Percentiles rank a stretch among this genome's conserved stretches.
These are phyloP conservation scores for Ilyonectria mors-panacis DNA, from an alignment of 2,329 filamentous ascomycete species.

Conservation along the genomic window DNA sequence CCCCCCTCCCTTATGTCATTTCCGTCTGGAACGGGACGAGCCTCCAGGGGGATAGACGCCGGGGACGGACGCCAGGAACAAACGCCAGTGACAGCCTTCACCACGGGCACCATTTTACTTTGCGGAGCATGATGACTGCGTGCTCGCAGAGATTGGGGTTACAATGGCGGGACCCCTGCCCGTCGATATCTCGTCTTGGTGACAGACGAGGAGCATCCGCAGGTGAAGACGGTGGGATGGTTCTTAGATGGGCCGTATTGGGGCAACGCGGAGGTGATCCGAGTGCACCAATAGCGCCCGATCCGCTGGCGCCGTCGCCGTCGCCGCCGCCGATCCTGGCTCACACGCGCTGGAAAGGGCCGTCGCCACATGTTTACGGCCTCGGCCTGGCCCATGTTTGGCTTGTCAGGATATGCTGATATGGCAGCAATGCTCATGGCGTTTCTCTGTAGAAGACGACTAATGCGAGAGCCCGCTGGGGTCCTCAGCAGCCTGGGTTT, in stretches of 20 bases:
- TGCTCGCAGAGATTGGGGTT: slow-evolving; percentile 36
- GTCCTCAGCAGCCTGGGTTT: too few species aligned
- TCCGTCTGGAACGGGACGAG: background rate
- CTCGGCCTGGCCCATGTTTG: slow-evolving; percentile 11
- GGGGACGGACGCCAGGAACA: slow-evolving; percentile 2
- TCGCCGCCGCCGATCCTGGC: slow-evolving; percentile 28
- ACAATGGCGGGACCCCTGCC: slow-evolving; percentile 28
- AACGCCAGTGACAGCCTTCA: slow-evolving; percentile 7
- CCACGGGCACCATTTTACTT: slow-evolving; percentile 4
- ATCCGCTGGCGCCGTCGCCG: slow-evolving; percentile 14
- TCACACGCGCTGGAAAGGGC: slow-evolving; percentile 11
- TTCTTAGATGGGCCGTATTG: slow-evolving; percentile 8
- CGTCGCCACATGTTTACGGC: slow-evolving; percentile 8
- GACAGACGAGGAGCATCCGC: slow-evolving; percentile 4
- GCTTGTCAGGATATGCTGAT: slow-evolving; percentile 24
- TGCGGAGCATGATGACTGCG: slow-evolving; percentile 7
- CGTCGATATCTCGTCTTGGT: slow-evolving; percentile 10
- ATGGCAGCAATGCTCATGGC: background rate
- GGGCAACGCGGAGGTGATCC: slow-evolving; percentile 7
- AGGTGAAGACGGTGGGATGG: slow-evolving; percentile 23
- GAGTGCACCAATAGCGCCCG: slow-evolving; percentile 16
- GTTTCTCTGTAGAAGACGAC: background rate
- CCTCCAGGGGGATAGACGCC: background rate
- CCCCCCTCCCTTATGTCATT: background rate
- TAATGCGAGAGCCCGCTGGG: too few species aligned